phyloP scores from a whole-genome alignment of 495 filamentous ascomycete species.

The Usnea hakonensis region DNA sequence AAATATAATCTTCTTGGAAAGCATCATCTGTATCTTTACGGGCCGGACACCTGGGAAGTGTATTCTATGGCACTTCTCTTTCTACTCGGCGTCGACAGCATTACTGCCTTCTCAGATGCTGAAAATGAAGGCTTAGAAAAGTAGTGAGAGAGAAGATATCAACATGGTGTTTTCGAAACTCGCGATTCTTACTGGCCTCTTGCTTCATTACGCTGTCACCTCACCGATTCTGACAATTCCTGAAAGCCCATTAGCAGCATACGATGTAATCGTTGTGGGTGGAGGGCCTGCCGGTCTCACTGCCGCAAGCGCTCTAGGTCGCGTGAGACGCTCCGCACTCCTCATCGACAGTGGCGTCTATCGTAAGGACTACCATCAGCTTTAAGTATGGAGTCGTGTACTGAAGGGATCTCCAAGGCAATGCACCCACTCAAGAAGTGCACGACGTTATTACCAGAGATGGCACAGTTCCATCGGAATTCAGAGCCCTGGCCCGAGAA shows the following conservation, averaged over 20 bases:
- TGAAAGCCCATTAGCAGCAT: slow-evolving; percentile 21
- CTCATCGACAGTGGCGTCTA: slow-evolving; percentile 50
- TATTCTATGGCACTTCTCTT: too few species aligned
- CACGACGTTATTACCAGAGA: slow-evolving; percentile 52
- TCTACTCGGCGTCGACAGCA: too few species aligned
- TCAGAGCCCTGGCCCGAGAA: slow-evolving; percentile 44
- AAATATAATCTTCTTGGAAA: too few species aligned
- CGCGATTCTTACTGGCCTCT: background rate
- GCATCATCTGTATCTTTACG: too few species aligned
- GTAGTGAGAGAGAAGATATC: too few species aligned
- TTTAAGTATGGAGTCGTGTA: slow-evolving; percentile 26
- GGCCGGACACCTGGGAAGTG: too few species aligned
- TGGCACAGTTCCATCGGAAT: slow-evolving; percentile 46
- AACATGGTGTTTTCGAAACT: background rate
- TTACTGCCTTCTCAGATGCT: too few species aligned
- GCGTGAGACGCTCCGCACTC: slow-evolving; percentile 44
- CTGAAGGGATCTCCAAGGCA: background rate
- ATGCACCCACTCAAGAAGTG: slow-evolving; percentile 2
- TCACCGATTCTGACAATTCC: slow-evolving; percentile 7
- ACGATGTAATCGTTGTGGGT: slow-evolving; percentile 35
- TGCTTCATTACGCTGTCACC: background rate
- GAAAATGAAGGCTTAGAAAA: too few species aligned
- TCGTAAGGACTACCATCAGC: slow-evolving; percentile 45
- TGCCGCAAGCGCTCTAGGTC: slow-evolving; percentile 46
- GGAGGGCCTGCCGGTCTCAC: slow-evolving; percentile 37